Base-by-base conservation (phyloP, 495 filamentous ascomycete species). In the Annulohypoxylon moriforme region DNA sequence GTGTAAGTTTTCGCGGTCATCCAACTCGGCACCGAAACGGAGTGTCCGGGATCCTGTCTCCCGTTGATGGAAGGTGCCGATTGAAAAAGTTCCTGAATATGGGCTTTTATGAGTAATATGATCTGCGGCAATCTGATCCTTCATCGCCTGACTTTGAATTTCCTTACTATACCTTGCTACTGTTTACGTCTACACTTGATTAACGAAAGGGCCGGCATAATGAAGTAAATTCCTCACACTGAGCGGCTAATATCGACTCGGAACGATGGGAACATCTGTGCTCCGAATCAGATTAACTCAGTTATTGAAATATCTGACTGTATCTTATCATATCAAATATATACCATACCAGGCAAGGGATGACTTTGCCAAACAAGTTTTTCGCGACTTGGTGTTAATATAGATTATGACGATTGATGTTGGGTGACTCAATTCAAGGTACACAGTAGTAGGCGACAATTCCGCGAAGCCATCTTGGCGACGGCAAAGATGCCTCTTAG, bases 401-500 rank as follows among this genome's bases (percentile, higher is more conserved):
- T 38, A 57, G 24, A 60, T 60, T 42, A 53, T 42, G 16, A 20
- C 27, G 9, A 25, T 14, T 67, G 36, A 47, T 50, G 29, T 42
- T 33, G 16, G 38, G 24, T 4, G 18, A 50, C 20, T 25, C 4
- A 24, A 22, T 16, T 20, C 34, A 46, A 16, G 25, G 3, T n/a
- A n/a, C n/a, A n/a, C n/a, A n/a, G n/a, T n/a, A n/a, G n/a, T 46
- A 56, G 25, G 42, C 11, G 46, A 55, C 31, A 20, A 16, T 62
- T 20, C 36, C 36, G 57, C 57, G 57, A 22, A 49, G 33, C 49
- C 36, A 40, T 25, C 65, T 68, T 68, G 65, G 65, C 57, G 34
- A 33, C 25, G 42, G 25, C 4, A 34, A 27, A 58, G 34, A 20
- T 33, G 46, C 18, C 11, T 49, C 7, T 27, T 69, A 58, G 66